phyloP scores from a whole-genome alignment of 2,329 filamentous ascomycete species.

The Didymella arachidicola region DNA sequence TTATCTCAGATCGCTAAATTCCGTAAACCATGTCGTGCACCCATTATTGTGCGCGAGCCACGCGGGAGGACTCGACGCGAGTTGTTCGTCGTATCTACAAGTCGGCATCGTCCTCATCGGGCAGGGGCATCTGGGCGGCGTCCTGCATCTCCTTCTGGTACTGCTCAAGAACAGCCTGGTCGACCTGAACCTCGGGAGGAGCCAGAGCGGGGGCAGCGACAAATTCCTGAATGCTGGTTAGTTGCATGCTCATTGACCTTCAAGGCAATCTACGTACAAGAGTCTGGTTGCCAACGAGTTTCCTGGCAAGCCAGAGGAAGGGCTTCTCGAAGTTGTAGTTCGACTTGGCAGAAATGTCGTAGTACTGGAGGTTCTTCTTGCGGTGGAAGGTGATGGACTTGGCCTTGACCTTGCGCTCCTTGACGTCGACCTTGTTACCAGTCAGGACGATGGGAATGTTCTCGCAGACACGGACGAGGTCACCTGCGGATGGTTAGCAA shows the following conservation, averaged over 20 bases:
- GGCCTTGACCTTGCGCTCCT: conserved; percentile 99
- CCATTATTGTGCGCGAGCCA: conserved; percentile 37
- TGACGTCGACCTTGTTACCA: conserved; percentile 99
- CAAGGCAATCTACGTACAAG: conserved; percentile 65
- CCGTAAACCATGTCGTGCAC: conserved; percentile 39
- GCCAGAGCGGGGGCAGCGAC: conserved; percentile 94
- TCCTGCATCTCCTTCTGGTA: conserved; percentile 89
- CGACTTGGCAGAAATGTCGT: conserved; percentile 99
- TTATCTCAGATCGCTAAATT: conserved; percentile 35
- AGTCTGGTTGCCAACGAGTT: conserved; percentile 92
- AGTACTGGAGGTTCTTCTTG: conserved; percentile 99
- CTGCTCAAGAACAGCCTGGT: conserved; percentile 79
- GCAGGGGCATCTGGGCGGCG: conserved; percentile 83
- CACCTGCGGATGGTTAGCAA: conserved; percentile 66
- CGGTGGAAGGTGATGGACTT: conserved; percentile 99
- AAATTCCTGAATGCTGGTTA: conserved; percentile 73
- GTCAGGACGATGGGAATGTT: conserved; percentile 98
- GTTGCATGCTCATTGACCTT: conserved; percentile 23
- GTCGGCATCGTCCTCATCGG: conserved; percentile 87
- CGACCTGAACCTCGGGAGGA: conserved; percentile 89
- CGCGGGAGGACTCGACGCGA: conserved; percentile 29
- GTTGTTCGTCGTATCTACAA: conserved; percentile 55
- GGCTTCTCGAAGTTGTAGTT: conserved; percentile 99
- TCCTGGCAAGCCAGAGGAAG: conserved; percentile 98
- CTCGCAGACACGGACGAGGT: conserved; percentile 98